Evolutionary conservation across 164 flowering plant species (phyloP), one percentile per base, ranked within the genome.

Genomic region (Vitis amurensis): DNA sequence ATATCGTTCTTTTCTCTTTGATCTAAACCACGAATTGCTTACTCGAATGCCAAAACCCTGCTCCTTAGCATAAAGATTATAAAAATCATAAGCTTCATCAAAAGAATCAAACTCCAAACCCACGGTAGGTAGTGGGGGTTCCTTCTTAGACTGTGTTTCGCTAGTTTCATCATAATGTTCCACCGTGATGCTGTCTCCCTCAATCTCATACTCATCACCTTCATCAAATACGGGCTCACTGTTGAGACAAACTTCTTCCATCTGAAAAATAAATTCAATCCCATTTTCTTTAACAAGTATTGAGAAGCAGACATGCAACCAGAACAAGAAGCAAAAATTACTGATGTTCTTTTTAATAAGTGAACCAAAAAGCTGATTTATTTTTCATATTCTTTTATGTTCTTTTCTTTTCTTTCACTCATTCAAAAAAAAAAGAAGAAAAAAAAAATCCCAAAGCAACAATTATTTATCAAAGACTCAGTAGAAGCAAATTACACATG

Each of bases 21-120:
- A 79, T 60, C 85, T 67, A 59, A 78, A 81, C 85, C 83, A 81
- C 15, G 87, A 82, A 68, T 82, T 84, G 73, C 85, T 78, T 12
- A 82, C 84, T 66, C 87, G 67, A 23, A 82, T 75, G 50, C 85
- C 85, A 67, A 82, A 84, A 17, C 87, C 87, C 29, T 78, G 79
- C 48, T 77, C 74, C 75, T 75, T 82, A 11, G 78, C 85, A 73
- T 82, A 82, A 19, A 66, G 10, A 64, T 84, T 84, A 53, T 80
- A 82, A 59, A 82, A 82, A 61, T 80, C 74, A 69, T 80, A 80
- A 55, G 84, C 84, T 67, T 79, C 80, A 61, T 82, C 83, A 63
- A 80, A 82, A 62, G 84, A 78, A 71, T 79, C 75, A 73, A 80
- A 84, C 70, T 82, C 84, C 78, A 82, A 68, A 55, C 88, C 85